Evolutionary conservation across 768 basidiomycete genomes (phyloP), one percentile per base, ranked within the genome.

Genomic region (Daedaleopsis nitida): DNA sequence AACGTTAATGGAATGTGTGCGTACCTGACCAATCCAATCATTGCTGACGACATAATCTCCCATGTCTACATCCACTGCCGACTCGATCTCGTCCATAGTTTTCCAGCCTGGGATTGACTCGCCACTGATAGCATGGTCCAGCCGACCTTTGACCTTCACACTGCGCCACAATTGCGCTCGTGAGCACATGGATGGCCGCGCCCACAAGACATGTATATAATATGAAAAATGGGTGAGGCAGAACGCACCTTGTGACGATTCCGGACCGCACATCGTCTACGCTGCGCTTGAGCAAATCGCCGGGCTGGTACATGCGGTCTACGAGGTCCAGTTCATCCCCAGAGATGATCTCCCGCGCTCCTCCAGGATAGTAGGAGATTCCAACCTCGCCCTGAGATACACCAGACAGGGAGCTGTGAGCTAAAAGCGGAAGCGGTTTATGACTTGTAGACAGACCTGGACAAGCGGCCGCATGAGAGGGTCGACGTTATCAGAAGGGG

Each of bases 11-110:
- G 23, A 14, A 34, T 55, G 2, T 14, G 59, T 23, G 59, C 55
- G 71, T 72, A 91, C 92, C 81, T 94, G 92, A 55, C 94, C 94
- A 68, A 96, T 78, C 94, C 95, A 97, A 71, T 93, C 85, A 65
- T 90, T 84, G 68, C 86, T 85, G 17, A 87, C 77, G 51, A 96
- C 91, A 76, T 88, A 92, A 73, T 95, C 92, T 7, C 90, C 88
- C 42, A 90, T 80, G 60, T 90, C 90, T 24, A 90, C 81, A 32
- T 86, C 83, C 35, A 79, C 74, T 24, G 81, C 79, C 23, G 79
- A 78, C 65, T 83, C 80, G 24, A 94, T 70, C 52, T 90, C 85
- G 42, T 81, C 76, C 58, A 79, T 66, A 11, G 80, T 78, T 65
- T 82, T 81, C 91, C 90, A 94, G 9, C 81, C 86, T 5, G 82